These are phyloP conservation scores for Globisporangium sylvaticum DNA, from an alignment of 352 stramenopile genomes.

Conservation along the genomic window DNA sequence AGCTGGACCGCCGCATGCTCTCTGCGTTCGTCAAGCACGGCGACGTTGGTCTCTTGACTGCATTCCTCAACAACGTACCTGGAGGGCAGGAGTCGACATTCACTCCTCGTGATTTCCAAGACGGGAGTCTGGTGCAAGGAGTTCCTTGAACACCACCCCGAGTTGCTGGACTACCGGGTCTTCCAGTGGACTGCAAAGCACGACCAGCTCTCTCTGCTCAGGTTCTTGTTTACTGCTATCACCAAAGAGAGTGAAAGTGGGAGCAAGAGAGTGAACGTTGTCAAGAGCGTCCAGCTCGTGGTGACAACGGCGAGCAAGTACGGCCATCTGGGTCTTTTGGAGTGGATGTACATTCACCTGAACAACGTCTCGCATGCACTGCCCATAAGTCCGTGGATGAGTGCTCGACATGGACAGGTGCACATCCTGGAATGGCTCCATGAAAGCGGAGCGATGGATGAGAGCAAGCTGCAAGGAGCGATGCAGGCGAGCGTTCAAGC, in stretches of 20 bases:
- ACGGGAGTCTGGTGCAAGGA: background rate
- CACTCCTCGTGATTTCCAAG: background rate
- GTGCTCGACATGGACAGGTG: slow-evolving; percentile 1
- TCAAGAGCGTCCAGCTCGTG: background rate
- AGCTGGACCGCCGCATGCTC: background rate
- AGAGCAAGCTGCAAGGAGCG: background rate
- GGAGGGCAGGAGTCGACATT: background rate
- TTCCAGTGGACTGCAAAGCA: slow-evolving; percentile 1
- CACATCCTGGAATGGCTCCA: slow-evolving; percentile 5
- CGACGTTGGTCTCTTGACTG: background rate
- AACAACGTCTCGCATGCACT: too few species aligned
- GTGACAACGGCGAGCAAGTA: background rate
- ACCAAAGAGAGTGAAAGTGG: background rate
- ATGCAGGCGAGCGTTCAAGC: background rate
- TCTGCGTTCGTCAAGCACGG: background rate
- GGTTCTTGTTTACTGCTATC: background rate
- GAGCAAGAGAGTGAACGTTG: background rate
- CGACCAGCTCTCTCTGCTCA: background rate
- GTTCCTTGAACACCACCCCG: background rate
- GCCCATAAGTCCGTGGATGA: slow-evolving; percentile 4
- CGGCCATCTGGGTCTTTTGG: background rate
- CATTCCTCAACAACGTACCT: background rate
- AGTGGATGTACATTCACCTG: too few species aligned
- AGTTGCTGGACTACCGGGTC: background rate
- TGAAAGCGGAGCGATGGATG: background rate